These are phyloP conservation scores for Zymoseptoria pseudotritici DNA, from an alignment of 2,329 filamentous ascomycete genomes.

Conservation along the genomic window DNA sequence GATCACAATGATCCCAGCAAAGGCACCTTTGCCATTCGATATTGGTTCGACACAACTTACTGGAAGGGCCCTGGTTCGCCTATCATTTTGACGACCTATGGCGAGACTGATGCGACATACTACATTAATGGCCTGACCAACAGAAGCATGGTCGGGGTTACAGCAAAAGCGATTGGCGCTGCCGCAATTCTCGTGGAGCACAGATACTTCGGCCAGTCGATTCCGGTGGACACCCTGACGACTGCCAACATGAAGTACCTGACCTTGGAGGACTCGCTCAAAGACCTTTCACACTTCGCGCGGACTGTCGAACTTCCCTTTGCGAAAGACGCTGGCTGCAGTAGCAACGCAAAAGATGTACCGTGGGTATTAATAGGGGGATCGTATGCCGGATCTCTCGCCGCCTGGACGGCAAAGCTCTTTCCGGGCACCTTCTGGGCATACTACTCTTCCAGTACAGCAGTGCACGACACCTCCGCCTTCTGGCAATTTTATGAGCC, in stretches of 20 bases:
- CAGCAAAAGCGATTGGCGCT: constrained; percentile 48
- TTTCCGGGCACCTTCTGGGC: constrained; percentile 53
- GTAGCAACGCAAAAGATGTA: constrained; percentile 45
- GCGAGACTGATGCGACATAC: constrained; percentile 42
- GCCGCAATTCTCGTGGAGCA: constrained; percentile 52
- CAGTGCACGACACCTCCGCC: constrained; percentile 49
- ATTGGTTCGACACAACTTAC: constrained; percentile 45
- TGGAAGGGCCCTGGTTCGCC: constrained; percentile 50
- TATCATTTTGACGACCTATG: constrained; percentile 37
- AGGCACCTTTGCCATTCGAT: constrained; percentile 50
- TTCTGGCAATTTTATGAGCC: constrained; percentile 54
- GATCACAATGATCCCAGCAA: constrained; percentile 51
- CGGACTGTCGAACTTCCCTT: constrained; percentile 48
- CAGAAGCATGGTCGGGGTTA: constrained; percentile 42
- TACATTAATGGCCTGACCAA: constrained; percentile 48
- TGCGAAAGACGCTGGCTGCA: constrained; percentile 37
- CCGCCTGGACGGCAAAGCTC: constrained; percentile 49
- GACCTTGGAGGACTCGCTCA: constrained; percentile 48
- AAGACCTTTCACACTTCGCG: constrained; percentile 50
- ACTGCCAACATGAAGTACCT: constrained; percentile 49
- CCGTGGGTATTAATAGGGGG: constrained; percentile 51
- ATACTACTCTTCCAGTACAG: constrained; percentile 50
- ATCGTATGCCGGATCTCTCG: constrained; percentile 50
- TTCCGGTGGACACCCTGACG: constrained; percentile 45
- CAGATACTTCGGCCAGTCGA: constrained; percentile 52